Percentiles rank a stretch among this genome's conserved stretches.
These are phyloP conservation scores for Ganoderma boninense DNA, from an alignment of 1,284 basidiomycete species.

Conservation along the genomic window DNA sequence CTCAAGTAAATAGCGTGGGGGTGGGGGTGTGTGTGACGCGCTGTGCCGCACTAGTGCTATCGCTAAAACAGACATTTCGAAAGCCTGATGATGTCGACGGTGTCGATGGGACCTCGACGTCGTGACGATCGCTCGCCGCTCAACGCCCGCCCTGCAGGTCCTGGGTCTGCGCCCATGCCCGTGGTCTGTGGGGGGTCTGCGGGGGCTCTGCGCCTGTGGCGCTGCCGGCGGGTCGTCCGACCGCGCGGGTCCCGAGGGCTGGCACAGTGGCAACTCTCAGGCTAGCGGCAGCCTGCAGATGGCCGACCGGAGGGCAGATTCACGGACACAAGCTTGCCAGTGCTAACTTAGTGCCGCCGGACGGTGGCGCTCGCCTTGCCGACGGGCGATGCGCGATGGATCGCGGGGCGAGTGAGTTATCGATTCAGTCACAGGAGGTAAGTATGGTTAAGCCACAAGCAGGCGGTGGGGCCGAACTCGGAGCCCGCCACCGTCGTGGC, in stretches of 20 bases:
- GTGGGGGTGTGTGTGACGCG: no score
- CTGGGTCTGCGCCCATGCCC: no score
- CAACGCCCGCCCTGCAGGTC: slow-evolving; percentile 18
- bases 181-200: no score
- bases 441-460: slow-evolving; percentile 10
- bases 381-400: slow-evolving; percentile 1
- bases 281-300: background rate
- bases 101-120: slow-evolving; percentile 18
- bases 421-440: background rate
- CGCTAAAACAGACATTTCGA: background rate
- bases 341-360: background rate
- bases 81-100: background rate
- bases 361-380: slow-evolving; percentile 1
- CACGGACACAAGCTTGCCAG: background rate
- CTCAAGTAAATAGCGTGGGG: no score
- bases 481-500: background rate
- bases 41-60: background rate
- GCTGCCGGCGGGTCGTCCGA: slow-evolving; percentile 14
- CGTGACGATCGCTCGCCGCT: slow-evolving; percentile 27
- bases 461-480: background rate
- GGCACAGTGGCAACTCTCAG: background rate
- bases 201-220: slow-evolving; percentile 4
- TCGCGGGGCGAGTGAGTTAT: slow-evolving; percentile 3
- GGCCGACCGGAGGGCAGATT: slow-evolving; percentile 2
- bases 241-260: background rate